Evolutionary conservation across 1,284 basidiomycete genomes (phyloP), one percentile per base, ranked within the genome.

Genomic region (Rhodotorula sp.): DNA sequence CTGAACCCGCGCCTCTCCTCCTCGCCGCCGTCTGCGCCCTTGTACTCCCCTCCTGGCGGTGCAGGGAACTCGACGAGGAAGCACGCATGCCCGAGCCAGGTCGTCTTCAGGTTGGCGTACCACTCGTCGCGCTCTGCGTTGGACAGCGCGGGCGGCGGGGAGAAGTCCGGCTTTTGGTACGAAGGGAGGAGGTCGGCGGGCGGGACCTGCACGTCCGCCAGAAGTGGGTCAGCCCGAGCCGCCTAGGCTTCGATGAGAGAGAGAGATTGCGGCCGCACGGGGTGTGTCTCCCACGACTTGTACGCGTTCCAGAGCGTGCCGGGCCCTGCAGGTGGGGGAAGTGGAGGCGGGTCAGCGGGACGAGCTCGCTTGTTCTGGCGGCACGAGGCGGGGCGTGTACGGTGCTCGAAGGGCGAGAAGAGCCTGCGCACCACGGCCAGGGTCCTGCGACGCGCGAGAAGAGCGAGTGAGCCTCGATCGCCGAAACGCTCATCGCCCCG

Each of bases 11-110:
- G 78, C 81, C 54, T 65, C 73, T 58, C 54, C 25, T 15, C 56
- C 17, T 27, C 39, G 1, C 44, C 44, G n/a, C n/a, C n/a, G n/a
- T n/a, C n/a, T n/a, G n/a, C n/a, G n/a, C 36, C 55, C 46, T 36
- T 25, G 5, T 13, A 29, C 32, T 5, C 37, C 21, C 21, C 39
- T 7, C 32, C 15, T 1, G 55, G 29, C 22, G 25, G 2, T 70
- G 54, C n/a, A 44, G 88, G 89, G 51, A 90, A 82, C 80, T 91
- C 89, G 53, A 91, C 83, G 5, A 91, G 81, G 80, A 88, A 90
- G 73, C 87, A 88, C 0, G 90, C 90, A 79, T 91, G 90, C 0
- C 84, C 80, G n/a, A 72, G 37, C 88, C 88, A 91, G 0, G 89
- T 91, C 15, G 87, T 84, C 78, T 89, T 90, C 69, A 90, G 83